Evolutionary conservation across 441 rosid species (phyloP).

Genomic region (Jatropha podagrica): DNA sequence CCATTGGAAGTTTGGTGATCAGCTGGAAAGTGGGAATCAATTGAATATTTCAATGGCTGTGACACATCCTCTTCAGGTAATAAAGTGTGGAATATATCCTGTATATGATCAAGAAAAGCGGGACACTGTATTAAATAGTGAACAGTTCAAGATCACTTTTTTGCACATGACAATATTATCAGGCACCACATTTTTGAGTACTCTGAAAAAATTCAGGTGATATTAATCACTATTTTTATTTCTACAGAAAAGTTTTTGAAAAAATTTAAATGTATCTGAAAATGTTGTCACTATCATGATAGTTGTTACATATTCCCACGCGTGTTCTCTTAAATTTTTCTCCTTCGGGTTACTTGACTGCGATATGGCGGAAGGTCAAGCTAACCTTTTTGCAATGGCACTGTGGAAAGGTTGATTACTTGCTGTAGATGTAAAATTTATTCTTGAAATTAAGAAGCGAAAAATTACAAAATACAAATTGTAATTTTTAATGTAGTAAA

Average conservation of each 20-base stretch:
- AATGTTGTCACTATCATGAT: neutral
- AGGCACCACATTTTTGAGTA: neutral
- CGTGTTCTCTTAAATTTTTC: neutral
- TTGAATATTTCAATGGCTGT: neutral
- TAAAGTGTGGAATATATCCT: neutral
- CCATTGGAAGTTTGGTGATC: conserved; percentile 20
- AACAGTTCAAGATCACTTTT: neutral
- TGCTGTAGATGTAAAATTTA: too few relatives aligned
- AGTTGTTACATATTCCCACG: neutral
- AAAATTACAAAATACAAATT: too few relatives aligned
- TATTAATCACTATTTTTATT: too few relatives aligned
- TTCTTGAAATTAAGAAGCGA: too few relatives aligned
- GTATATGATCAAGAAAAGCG: neutral
- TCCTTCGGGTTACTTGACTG: neutral
- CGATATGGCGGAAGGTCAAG: neutral
- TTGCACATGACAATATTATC: neutral
- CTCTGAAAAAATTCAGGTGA: neutral
- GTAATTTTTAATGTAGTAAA: too few relatives aligned
- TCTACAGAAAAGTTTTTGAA: neutral
- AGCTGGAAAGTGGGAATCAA: neutral
- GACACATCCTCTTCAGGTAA: neutral
- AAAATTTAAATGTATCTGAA: neutral
- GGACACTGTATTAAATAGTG: neutral
- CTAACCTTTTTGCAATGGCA: neutral
- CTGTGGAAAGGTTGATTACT: neutral